Conservation (phyloP, 2,329 filamentous ascomycete species). For the Colletotrichum melonis region DNA sequence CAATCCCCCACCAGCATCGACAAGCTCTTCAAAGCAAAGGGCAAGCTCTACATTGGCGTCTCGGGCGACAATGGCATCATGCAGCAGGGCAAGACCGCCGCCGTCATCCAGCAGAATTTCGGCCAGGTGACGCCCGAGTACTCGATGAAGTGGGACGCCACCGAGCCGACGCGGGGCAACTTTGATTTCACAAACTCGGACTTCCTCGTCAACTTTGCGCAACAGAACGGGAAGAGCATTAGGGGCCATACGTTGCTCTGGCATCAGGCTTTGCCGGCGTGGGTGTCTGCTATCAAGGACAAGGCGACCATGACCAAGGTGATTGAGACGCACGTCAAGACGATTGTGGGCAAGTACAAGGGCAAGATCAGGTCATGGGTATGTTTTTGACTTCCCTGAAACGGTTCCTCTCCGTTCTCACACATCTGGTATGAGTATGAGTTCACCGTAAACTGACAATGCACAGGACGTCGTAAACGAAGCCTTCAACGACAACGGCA, state of each 20-base stretch:
- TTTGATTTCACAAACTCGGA: constrained; percentile 70
- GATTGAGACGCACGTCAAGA: constrained; percentile 70
- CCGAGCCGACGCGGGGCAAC: constrained; percentile 56
- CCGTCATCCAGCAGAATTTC: constrained; percentile 70
- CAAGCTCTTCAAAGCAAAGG: constrained; percentile 66
- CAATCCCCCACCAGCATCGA: constrained; percentile 62
- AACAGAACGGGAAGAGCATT: constrained; percentile 64
- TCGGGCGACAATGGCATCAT: constrained; percentile 66
- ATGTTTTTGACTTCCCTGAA: constrained; percentile 20
- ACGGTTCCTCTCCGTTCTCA: background rate
- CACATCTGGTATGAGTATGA: too few relatives aligned
- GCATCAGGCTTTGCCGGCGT: constrained; percentile 68
- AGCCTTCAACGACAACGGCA: constrained; percentile 71
- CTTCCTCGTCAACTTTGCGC: constrained; percentile 68
- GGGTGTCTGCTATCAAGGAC: constrained; percentile 68
- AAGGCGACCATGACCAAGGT: constrained; percentile 63
- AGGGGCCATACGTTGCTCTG: constrained; percentile 76
- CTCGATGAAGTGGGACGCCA: constrained; percentile 76
- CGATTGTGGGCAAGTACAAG: constrained; percentile 68
- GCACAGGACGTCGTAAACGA: constrained; percentile 71
- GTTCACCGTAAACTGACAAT: background rate
- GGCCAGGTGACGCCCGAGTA: constrained; percentile 76
- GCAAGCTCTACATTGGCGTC: constrained; percentile 74
- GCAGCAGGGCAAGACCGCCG: constrained; percentile 58
- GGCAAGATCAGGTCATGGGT: constrained; percentile 72